Evolutionary conservation across 768 basidiomycete genomes (phyloP).

Genomic region (Auriscalpium orientale): DNA sequence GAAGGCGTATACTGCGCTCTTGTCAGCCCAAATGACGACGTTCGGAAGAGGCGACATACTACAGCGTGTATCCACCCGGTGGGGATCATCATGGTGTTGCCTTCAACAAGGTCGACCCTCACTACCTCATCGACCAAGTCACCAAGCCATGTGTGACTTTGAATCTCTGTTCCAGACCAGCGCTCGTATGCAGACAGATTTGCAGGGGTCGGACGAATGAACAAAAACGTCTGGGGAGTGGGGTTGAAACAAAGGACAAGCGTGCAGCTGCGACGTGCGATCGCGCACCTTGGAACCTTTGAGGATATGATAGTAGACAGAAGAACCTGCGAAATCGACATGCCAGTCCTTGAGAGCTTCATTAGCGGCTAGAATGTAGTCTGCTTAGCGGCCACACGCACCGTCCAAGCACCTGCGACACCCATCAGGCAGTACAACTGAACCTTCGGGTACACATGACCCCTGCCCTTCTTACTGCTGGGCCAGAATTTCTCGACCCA

Average conservation of each 20-base stretch:
- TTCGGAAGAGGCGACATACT: slow-evolving; percentile 38
- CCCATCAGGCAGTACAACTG: slow-evolving; percentile 98
- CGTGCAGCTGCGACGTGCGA: background rate
- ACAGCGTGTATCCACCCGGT: slow-evolving; percentile 98
- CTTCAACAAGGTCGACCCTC: slow-evolving; percentile 67
- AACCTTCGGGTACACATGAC: slow-evolving; percentile 82
- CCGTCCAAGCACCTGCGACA: slow-evolving; percentile 89
- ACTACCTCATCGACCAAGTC: slow-evolving; percentile 88
- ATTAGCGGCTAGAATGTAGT: background rate
- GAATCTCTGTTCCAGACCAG: slow-evolving; percentile 90
- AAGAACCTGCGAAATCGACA: slow-evolving; percentile 94
- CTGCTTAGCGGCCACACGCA: slow-evolving; percentile 29
- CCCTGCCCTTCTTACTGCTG: slow-evolving; percentile 55
- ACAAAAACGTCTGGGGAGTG: slow-evolving; percentile 76
- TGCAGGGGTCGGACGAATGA: slow-evolving; percentile 79
- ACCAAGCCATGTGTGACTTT: slow-evolving; percentile 85
- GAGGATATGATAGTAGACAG: slow-evolving; percentile 95
- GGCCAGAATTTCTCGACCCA: slow-evolving; percentile 99
- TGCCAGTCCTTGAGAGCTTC: slow-evolving; percentile 81
- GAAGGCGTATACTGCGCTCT: slow-evolving; percentile 69
- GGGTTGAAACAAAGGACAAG: background rate
- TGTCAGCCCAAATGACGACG: background rate
- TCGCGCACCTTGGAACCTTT: slow-evolving; percentile 67
- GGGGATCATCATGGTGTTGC: slow-evolving; percentile 92
- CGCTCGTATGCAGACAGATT: slow-evolving; percentile 88